These are phyloP conservation scores for Boletus mariae DNA, from an alignment of 1,284 basidiomycete species.

Conservation along the genomic window DNA sequence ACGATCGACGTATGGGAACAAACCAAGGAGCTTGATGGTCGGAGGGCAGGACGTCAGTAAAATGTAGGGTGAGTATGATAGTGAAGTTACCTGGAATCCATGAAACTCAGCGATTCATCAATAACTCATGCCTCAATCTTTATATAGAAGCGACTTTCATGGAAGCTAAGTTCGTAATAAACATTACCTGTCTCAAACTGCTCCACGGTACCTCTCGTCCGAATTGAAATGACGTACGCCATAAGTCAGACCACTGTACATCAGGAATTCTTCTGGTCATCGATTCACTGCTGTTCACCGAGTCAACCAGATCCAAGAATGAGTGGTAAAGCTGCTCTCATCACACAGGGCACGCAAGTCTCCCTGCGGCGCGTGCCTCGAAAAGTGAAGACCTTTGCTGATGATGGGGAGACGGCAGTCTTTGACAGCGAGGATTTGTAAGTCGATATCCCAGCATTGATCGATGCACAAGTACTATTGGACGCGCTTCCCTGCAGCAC, in stretches of 20 bases:
- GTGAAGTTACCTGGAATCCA: neutral
- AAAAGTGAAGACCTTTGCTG: conserved; percentile 10
- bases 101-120: neutral
- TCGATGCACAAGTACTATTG: neutral
- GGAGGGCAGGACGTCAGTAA: conserved; percentile 17
- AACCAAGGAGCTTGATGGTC: conserved; percentile 42
- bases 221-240: conserved; percentile 12
- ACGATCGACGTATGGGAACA: conserved; percentile 46
- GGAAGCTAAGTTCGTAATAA: conserved; percentile 1
- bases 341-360: conserved; percentile 25
- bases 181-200: neutral
- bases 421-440: conserved; percentile 32
- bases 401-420: conserved; percentile 13
- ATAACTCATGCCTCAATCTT: neutral
- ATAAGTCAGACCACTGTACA: conserved; percentile 7
- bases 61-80: conserved; percentile 9
- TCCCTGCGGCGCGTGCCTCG: conserved; percentile 25
- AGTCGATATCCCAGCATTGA: conserved; percentile 10
- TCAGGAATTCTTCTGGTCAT: neutral
- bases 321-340: conserved; percentile 14
- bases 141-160: neutral
- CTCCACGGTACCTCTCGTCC: conserved; percentile 3
- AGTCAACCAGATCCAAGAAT: conserved; percentile 10
- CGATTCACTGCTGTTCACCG: neutral
- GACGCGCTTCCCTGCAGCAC: conserved; percentile 16